Conservation (phyloP, 805 yeast species). For the Henningerozyma blattae region DNA sequence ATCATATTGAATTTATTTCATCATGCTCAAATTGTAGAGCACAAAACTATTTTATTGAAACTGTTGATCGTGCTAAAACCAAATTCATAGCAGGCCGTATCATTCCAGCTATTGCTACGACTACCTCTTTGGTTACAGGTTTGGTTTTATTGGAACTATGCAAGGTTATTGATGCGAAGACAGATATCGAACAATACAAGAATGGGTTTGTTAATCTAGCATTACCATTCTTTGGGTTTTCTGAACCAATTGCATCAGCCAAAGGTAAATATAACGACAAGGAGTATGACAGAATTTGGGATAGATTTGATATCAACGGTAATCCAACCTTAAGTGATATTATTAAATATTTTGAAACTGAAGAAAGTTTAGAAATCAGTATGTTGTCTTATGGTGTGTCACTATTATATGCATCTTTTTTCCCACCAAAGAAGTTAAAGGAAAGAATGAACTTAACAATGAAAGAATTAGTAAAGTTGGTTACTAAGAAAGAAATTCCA, state of each 20-base stretch:
- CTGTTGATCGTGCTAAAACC: constrained; percentile 82
- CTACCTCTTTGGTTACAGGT: constrained; percentile 97
- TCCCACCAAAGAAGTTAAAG: constrained; percentile 80
- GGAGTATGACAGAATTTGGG: constrained; percentile 87
- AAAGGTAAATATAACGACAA: constrained; percentile 72
- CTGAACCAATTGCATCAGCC: constrained; percentile 86
- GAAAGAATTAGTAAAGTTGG: constrained; percentile 68
- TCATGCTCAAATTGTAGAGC: constrained; percentile 98
- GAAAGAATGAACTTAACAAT: constrained; percentile 61
- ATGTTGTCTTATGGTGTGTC: constrained; percentile 91
- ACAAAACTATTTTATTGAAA: constrained; percentile 73
- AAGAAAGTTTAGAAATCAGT: constrained; percentile 77
- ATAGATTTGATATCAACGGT: constrained; percentile 73
- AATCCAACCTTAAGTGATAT: constrained; percentile 66
- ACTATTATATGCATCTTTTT: constrained; percentile 82
- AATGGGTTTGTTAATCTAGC: constrained; percentile 90
- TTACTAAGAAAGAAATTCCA: constrained; percentile 74
- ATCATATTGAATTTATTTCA: constrained; percentile 89
- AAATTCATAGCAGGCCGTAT: constrained; percentile 97
- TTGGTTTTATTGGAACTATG: constrained; percentile 82
- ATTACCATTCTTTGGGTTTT: constrained; percentile 90
- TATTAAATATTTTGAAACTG: constrained; percentile 59
- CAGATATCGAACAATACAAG: constrained; percentile 72
- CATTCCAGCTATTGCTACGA: constrained; percentile 98
- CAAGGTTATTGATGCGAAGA: constrained; percentile 72